Evolutionary conservation across 2,329 filamentous ascomycete genomes (phyloP).

Genomic region (Ophiocordyceps polyrhachis-furcata): DNA sequence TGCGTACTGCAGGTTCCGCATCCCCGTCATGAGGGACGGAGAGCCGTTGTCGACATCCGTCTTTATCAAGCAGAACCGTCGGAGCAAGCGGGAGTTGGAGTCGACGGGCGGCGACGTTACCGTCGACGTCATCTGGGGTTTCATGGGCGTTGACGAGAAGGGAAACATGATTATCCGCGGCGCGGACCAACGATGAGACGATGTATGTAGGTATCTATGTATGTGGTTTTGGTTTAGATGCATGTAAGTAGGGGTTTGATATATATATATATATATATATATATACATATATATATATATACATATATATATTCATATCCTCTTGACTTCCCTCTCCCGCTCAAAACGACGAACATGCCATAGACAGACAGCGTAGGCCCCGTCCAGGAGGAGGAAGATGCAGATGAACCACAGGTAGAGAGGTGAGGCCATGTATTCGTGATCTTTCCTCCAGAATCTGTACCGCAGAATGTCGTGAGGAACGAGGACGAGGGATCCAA

Average conservation of each 20-base stretch:
- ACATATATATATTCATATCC: too few species aligned
- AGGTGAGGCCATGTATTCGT: slow-evolving; percentile 1
- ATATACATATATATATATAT: too few species aligned
- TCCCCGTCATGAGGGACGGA: not conserved
- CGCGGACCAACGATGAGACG: not conserved
- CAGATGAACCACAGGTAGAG: not conserved
- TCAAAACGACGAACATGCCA: slow-evolving; percentile 1
- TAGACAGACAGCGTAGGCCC: not conserved
- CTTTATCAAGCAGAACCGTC: not conserved
- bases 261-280: too few species aligned
- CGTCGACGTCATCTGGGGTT: not conserved
- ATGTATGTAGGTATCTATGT: too few species aligned
- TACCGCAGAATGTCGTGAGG: slow-evolving; percentile 1
- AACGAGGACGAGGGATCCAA: slow-evolving; percentile 1
- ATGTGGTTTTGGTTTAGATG: too few species aligned
- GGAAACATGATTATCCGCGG: not conserved
- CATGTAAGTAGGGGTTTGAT: too few species aligned
- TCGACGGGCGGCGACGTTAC: not conserved
- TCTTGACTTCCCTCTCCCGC: not conserved
- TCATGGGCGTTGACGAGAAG: not conserved
- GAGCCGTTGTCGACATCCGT: not conserved
- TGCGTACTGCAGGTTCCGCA: not conserved
- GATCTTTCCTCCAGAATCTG: not conserved
- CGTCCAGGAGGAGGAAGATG: not conserved
- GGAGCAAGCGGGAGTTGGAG: not conserved